Evolutionary conservation across 1,284 basidiomycete species (phyloP), one percentile per base, ranked within the genome.

Genomic region (Trichosporon inkin): DNA sequence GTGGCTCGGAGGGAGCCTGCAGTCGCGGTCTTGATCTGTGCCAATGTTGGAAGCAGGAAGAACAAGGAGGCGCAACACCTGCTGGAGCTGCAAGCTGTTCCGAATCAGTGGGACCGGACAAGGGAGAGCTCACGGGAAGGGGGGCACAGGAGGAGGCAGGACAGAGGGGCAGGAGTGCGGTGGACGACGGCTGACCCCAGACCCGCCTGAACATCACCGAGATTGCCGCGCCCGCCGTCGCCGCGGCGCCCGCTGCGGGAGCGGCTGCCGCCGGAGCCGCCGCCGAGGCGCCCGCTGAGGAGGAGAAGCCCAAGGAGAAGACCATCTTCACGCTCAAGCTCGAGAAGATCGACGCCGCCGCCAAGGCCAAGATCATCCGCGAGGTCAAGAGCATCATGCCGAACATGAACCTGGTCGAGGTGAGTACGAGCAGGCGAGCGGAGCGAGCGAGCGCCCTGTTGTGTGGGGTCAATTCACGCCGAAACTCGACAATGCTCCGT

Each of bases 301-400:
- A 92, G 84, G 93, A 94, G 77, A 96, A 96, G 78, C 94, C 94
- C 54, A 98, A 97, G 81, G 96, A 99, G 81, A 99, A 99, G 86
- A 96, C 94, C 8, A 85, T 95, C 44, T 99, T 99, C 82, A 95
- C 88, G 69, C 87, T 98, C 73, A 95, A 88, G 79, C 84, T 98
- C 47, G 90, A 93, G 75, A 91, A 91, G 62, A 94, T 97, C 71
- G 92, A 95, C 66, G 84, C 91, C 3, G 81, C 85, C 19, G 83
- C 89, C 61, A 98, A 99, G 80, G 91, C 96, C 41, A 99, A 99
- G 83, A 87, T 98, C 70, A 99, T 99, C 75, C 87, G 91, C 71
- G 96, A 99, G 80, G 91, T 99, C 71, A 99, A 99, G 84, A 90
- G 90, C 10, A 77, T 96, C 68, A 88, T 95, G 69, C 92, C 93